phyloP scores from a whole-genome alignment of 2,329 filamentous ascomycete species.

The Ascocoryne sarcoides region DNA sequence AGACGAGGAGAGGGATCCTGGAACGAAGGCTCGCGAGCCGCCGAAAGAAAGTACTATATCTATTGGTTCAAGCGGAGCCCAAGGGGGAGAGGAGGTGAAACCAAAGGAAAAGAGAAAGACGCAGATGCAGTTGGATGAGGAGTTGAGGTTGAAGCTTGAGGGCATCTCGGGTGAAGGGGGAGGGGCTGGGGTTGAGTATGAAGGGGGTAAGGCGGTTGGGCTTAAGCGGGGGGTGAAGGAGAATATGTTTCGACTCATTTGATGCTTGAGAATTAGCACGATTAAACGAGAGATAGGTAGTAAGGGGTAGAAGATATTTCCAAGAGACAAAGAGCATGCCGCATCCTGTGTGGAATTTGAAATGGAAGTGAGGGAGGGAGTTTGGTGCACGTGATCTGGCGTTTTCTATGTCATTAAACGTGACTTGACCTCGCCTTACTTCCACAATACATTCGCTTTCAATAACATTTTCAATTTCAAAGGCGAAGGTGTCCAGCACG shows the following conservation, averaged over 20 bases:
- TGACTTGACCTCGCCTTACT: not conserved
- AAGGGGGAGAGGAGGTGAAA: not conserved
- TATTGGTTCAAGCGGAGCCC: too few species aligned
- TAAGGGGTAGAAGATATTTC: not conserved
- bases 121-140: slow-evolving; percentile 54
- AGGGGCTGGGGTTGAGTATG: slow-evolving; percentile 62
- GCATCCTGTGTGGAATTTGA: not conserved
- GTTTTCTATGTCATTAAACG: not conserved
- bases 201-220: slow-evolving; percentile 61
- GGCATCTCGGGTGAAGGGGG: slow-evolving; percentile 62
- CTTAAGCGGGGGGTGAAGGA: slow-evolving; percentile 68
- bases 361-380: not conserved
- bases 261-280: slow-evolving; percentile 6
- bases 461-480: not conserved
- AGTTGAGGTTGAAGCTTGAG: slow-evolving; percentile 57
- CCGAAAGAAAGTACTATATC: too few species aligned
- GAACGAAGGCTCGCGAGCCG: not conserved
- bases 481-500: not conserved
- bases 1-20: not conserved
- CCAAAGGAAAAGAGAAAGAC: slow-evolving; percentile 37
- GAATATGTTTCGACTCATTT: slow-evolving; percentile 71
- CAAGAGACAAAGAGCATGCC: not conserved
- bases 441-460: not conserved
- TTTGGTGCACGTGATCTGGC: not conserved
- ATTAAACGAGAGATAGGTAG: not conserved